Conservation (phyloP, 306 rosid species). For the Gastrolobium villosum region DNA sequence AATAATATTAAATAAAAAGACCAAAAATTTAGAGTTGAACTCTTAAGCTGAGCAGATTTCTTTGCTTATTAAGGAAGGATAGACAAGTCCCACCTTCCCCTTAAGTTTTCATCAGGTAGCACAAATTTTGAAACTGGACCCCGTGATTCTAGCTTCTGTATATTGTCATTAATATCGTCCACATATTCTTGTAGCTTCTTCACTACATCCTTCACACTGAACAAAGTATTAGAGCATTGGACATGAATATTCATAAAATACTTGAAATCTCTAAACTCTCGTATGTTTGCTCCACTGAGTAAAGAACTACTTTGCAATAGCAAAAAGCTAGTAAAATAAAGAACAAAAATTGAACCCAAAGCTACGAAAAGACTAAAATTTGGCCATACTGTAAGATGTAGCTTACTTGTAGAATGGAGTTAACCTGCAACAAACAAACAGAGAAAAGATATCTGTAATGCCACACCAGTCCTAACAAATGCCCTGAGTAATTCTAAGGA, state of each 20-base stretch:
- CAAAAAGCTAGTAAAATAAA: conserved; percentile 29
- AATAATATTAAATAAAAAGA: conserved; percentile 10
- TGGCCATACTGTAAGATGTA: conserved; percentile 41
- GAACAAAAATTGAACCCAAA: conserved; percentile 36
- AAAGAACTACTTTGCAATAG: conserved; percentile 25
- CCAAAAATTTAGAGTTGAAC: conserved; percentile 24
- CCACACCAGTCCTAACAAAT: conserved; percentile 29
- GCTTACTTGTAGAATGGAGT: conserved; percentile 97
- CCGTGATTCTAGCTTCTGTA: conserved; percentile 73
- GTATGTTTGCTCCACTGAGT: conserved; percentile 10
- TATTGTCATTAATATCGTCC: conserved; percentile 71
- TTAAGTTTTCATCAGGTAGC: conserved; percentile 73
- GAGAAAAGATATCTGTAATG: conserved; percentile 34
- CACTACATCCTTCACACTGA: conserved; percentile 81
- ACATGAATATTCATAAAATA: conserved; percentile 20
- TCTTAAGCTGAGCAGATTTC: background rate
- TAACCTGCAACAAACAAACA: conserved; percentile 68
- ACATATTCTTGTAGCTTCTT: conserved; percentile 79
- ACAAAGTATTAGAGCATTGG: conserved; percentile 34
- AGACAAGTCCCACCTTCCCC: conserved; percentile 79
- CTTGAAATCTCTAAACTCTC: background rate
- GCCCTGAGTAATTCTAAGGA: conserved; percentile 28
- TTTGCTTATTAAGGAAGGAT: conserved; percentile 28
- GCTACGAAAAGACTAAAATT: conserved; percentile 38
- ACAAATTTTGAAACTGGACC: conserved; percentile 95